Evolutionary conservation across 257 asterid genomes (phyloP).

Genomic region (Jasminum sambac): DNA sequence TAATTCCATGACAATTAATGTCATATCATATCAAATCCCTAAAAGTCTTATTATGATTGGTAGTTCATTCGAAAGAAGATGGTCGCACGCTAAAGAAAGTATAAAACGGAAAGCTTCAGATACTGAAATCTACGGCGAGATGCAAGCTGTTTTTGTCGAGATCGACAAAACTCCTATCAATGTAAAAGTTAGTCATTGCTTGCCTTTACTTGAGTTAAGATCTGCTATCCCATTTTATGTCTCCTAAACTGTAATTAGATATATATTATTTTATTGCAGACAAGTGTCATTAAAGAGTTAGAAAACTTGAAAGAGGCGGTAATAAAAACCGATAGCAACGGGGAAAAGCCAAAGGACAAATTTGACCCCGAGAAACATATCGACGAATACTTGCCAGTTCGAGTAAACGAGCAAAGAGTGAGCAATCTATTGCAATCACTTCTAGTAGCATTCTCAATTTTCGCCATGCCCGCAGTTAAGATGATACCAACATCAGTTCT

Average conservation of each 20-base stretch:
- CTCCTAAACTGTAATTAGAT: too few species aligned
- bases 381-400: slow-evolving; percentile 56
- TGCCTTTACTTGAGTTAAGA: too few species aligned
- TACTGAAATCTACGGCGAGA: slow-evolving; percentile 54
- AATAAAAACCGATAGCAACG: slow-evolving; percentile 35
- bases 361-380: slow-evolving; percentile 51
- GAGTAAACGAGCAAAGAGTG: slow-evolving; percentile 67
- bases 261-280: slow-evolving; percentile 24
- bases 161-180: slow-evolving; percentile 40
- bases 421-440: slow-evolving; percentile 64
- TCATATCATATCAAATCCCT: neutral
- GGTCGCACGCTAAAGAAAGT: slow-evolving; percentile 52
- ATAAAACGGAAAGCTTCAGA: slow-evolving; percentile 46
- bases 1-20: too few species aligned
- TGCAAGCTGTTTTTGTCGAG: slow-evolving; percentile 60
- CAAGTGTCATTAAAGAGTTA: slow-evolving; percentile 41
- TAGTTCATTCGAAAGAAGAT: slow-evolving; percentile 52
- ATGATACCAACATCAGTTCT: slow-evolving; percentile 61
- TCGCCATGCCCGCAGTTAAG: slow-evolving; percentile 50
- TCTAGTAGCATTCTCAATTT: slow-evolving; percentile 43
- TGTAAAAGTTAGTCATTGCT: slow-evolving; percentile 35
- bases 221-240: too few species aligned
- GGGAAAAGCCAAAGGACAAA: slow-evolving; percentile 11
- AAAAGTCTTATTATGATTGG: neutral
- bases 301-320: slow-evolving; percentile 53